These are phyloP conservation scores for Gloeopeniophorella convolvens DNA, from an alignment of 768 basidiomycete species.

Conservation along the genomic window DNA sequence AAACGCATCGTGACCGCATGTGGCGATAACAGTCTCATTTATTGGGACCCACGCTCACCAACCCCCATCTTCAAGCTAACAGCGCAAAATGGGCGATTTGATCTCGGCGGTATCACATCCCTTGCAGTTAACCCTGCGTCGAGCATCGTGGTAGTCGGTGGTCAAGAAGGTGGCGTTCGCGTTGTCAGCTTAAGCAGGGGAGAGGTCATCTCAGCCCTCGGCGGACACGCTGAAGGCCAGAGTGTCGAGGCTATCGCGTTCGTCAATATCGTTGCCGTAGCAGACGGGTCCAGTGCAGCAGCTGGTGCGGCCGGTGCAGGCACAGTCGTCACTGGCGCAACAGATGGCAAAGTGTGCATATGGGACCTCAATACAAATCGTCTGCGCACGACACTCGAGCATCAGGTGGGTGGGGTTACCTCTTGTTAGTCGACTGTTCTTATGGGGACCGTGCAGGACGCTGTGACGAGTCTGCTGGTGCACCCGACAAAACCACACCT, in stretches of 20 bases:
- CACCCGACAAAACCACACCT: slow-evolving; percentile 71
- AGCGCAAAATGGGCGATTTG: slow-evolving; percentile 63
- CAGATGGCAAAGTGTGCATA: slow-evolving; percentile 89
- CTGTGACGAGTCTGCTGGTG: slow-evolving; percentile 72
- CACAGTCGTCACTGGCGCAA: slow-evolving; percentile 79
- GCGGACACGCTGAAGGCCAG: slow-evolving; percentile 80
- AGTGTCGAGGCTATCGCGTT: slow-evolving; percentile 85
- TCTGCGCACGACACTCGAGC: slow-evolving; percentile 72
- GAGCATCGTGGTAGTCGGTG: slow-evolving; percentile 88
- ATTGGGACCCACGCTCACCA: slow-evolving; percentile 85
- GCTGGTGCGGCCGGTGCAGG: slow-evolving; percentile 46
- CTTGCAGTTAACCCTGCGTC: slow-evolving; percentile 81
- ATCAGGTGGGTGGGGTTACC: slow-evolving; percentile 51
- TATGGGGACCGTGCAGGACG: slow-evolving; percentile 50
- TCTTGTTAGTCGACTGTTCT: neutral
- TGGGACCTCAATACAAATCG: slow-evolving; percentile 92
- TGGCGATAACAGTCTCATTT: slow-evolving; percentile 71
- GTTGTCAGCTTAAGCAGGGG: slow-evolving; percentile 85
- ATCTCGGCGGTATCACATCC: slow-evolving; percentile 79
- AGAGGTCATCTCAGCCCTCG: slow-evolving; percentile 68
- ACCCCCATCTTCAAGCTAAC: slow-evolving; percentile 78
- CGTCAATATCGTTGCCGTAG: slow-evolving; percentile 62
- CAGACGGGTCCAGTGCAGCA: slow-evolving; percentile 42
- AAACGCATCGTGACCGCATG: slow-evolving; percentile 88
- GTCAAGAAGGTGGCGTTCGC: slow-evolving; percentile 76